Evolutionary conservation across 176 grass and related monocot species (phyloP).

Genomic region (Oryza glaberrima): DNA sequence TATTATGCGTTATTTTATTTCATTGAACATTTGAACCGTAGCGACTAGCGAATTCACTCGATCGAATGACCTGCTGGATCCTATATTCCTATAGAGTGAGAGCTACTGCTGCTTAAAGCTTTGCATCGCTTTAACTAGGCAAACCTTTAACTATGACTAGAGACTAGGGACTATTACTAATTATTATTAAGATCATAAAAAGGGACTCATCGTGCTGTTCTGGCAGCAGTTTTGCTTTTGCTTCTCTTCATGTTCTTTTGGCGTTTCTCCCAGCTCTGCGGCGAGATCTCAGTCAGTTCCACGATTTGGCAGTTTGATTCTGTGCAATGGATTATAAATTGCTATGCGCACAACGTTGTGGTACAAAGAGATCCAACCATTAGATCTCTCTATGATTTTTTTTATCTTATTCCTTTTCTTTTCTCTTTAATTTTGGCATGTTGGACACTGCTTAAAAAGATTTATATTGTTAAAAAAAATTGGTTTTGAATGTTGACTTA

Average conservation of each 20-base stretch:
- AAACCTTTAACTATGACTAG: neutral
- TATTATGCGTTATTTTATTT: too few species aligned
- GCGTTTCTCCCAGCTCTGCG: neutral
- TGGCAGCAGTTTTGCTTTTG: neutral
- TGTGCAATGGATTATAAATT: neutral
- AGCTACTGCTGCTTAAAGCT: neutral
- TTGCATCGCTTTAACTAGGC: neutral
- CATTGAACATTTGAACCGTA: too few species aligned
- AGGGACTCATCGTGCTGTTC: neutral
- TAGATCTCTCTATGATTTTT: neutral
- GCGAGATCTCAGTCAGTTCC: neutral
- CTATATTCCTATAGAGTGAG: too few species aligned
- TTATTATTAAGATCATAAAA: neutral
- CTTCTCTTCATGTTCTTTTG: neutral
- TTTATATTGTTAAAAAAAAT: neutral
- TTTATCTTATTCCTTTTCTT: neutral
- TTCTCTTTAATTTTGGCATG: neutral
- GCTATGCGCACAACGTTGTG: neutral
- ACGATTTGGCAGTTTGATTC: neutral
- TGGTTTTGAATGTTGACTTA: too few species aligned
- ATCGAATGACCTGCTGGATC: neutral
- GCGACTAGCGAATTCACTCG: neutral
- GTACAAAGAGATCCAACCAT: neutral
- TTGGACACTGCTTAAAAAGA: neutral
- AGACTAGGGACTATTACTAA: neutral